Conservation (phyloP, 2,329 filamentous ascomycete species). For the Paecilomyces sp. region DNA sequence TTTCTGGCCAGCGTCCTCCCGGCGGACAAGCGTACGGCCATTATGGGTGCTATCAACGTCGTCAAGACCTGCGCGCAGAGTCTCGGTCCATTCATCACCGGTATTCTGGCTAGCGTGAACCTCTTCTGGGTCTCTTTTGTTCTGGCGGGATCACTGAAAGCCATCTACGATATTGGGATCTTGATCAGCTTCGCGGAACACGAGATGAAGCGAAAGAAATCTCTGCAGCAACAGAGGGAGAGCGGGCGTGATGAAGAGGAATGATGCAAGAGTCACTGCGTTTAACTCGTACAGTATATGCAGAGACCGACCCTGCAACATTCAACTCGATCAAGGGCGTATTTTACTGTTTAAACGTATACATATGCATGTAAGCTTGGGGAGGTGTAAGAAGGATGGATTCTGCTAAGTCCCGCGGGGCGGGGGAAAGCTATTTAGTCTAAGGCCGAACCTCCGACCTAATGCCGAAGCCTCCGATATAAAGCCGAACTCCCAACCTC, state of each 20-base stretch:
- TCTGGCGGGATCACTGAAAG: slow-evolving; percentile 57
- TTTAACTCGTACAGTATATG: background rate
- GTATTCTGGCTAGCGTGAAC: slow-evolving; percentile 50
- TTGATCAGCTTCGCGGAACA: slow-evolving; percentile 42
- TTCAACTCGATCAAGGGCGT: too few relatives aligned
- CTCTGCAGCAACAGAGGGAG: background rate
- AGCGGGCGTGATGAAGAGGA: background rate
- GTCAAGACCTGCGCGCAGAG: slow-evolving; percentile 60
- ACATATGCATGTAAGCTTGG: too few relatives aligned
- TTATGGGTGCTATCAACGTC: slow-evolving; percentile 64
- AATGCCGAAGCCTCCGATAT: too few relatives aligned
- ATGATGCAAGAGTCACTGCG: background rate
- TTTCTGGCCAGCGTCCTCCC: slow-evolving; percentile 61
- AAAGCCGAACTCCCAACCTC: too few relatives aligned
- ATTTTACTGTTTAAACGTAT: too few relatives aligned
- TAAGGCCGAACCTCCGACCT: too few relatives aligned
- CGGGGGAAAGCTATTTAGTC: too few relatives aligned
- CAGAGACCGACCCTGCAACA: background rate
- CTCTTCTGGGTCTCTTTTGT: slow-evolving; percentile 59
- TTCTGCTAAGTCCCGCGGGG: too few relatives aligned
- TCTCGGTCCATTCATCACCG: slow-evolving; percentile 57
- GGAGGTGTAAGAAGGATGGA: too few relatives aligned
- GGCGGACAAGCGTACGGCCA: slow-evolving; percentile 60
- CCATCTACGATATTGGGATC: slow-evolving; percentile 53
- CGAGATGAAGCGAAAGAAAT: slow-evolving; percentile 9